A percentile compares a stretch with the other conserved stretches of the same genome.
Conservation (phyloP, 1,139 yeast species). For the Candida sojae region DNA sequence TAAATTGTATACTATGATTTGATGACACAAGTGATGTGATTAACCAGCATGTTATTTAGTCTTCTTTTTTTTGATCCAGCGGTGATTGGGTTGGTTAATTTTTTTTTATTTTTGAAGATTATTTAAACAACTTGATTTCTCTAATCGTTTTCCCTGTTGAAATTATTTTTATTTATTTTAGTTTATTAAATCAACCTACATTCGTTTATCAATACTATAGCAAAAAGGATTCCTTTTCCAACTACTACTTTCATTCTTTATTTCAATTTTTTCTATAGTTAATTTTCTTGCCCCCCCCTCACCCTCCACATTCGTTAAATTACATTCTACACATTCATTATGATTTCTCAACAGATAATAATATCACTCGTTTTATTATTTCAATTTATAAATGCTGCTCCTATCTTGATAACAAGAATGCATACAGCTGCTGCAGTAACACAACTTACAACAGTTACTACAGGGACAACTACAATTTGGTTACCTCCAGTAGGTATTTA, state of each 20-base stretch:
- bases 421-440: slow-evolving; percentile 67
- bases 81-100: neutral
- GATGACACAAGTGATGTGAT: neutral
- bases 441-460: slow-evolving; percentile 51
- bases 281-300: neutral
- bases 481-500: slow-evolving; percentile 72
- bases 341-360: neutral
- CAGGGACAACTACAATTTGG: slow-evolving; percentile 59
- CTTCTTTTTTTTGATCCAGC: neutral
- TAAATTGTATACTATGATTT: no score
- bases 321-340: slow-evolving; percentile 3
- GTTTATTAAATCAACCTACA: neutral
- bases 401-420: slow-evolving; percentile 53
- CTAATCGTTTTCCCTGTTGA: neutral
- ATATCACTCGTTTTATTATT: slow-evolving; percentile 14
- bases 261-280: neutral
- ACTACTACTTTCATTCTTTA: slow-evolving; percentile 4
- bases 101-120: neutral
- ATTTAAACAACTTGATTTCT: neutral
- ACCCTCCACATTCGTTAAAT: slow-evolving; percentile 1
- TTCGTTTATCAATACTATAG: slow-evolving; percentile 1
- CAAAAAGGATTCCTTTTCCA: neutral
- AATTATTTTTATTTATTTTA: neutral
- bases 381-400: slow-evolving; percentile 30
- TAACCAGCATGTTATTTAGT: slow-evolving; percentile 1